phyloP scores from a whole-genome alignment of 345 rosid genomes.

The Eucalyptus dawsonii region DNA sequence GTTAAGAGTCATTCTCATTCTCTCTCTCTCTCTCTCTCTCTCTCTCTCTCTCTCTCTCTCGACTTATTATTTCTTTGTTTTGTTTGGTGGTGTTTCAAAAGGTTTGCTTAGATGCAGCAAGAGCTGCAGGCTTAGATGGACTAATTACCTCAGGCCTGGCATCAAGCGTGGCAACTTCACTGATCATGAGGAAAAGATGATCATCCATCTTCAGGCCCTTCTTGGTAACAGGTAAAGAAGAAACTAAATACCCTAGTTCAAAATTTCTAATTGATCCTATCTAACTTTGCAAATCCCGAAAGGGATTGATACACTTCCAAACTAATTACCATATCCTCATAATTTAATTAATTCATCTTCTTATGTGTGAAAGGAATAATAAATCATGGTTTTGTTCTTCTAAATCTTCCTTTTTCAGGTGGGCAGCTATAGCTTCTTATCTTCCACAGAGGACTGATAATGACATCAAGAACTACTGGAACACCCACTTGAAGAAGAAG shows the following conservation, averaged over 20 bases:
- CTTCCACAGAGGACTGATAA: constrained; percentile 97
- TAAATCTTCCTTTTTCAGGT: constrained; percentile 23
- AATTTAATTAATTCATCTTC: background rate
- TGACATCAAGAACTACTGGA: constrained; percentile 92
- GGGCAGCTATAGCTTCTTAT: constrained; percentile 99
- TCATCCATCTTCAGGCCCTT: constrained; percentile 96
- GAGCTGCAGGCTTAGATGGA: constrained; percentile 98
- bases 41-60: background rate
- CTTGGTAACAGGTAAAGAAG: constrained; percentile 72
- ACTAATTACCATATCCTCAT: background rate
- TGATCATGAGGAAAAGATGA: constrained; percentile 81
- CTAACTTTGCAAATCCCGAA: background rate
- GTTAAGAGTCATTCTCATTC: background rate
- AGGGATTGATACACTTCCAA: background rate
- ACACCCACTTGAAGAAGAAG: constrained; percentile 85
- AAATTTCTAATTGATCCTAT: background rate
- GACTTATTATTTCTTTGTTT: background rate
- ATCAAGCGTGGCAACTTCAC: constrained; percentile 89
- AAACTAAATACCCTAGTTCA: background rate
- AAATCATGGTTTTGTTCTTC: background rate
- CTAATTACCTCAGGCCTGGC: constrained; percentile 92
- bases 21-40: background rate
- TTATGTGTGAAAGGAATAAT: background rate
- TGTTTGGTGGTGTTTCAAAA: constrained; percentile 1
- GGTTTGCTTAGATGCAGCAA: constrained; percentile 96